Conservation (phyloP, 208 protist species). For the Willaertia magna region DNA sequence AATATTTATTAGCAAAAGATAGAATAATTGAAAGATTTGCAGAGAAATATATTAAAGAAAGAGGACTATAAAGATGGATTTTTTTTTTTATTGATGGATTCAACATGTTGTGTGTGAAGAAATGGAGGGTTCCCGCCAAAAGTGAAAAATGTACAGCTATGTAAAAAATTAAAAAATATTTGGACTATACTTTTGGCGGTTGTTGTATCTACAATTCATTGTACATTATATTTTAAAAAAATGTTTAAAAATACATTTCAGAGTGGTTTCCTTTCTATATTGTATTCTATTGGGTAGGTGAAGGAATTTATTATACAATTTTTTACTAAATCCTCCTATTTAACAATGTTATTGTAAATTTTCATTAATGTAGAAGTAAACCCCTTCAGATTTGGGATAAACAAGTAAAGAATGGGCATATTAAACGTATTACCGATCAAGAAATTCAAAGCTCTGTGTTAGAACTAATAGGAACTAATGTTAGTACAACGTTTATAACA, state of each 20-base stretch:
- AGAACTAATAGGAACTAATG: slow-evolving; percentile 95
- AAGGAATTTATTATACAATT: not conserved
- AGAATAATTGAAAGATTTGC: not conserved
- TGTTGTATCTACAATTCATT: no score
- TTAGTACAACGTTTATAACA: slow-evolving; percentile 88
- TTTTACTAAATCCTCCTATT: not conserved
- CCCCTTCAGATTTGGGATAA: slow-evolving; percentile 97
- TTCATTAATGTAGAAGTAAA: slow-evolving; percentile 49
- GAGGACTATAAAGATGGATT: not conserved
- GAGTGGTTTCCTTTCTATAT: slow-evolving; percentile 93
- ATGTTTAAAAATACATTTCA: slow-evolving; percentile 99
- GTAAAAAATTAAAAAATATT: no score
- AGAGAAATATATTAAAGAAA: not conserved
- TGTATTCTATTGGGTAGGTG: slow-evolving; percentile 87
- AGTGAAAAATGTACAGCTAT: no score
- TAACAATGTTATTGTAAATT: no score
- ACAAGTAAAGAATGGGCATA: slow-evolving; percentile 89
- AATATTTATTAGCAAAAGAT: not conserved
- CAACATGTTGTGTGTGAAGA: no score
- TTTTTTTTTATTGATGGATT: no score
- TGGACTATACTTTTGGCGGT: no score
- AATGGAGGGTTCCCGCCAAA: no score
- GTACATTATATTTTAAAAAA: no score
- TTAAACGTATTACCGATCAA: slow-evolving; percentile 97
- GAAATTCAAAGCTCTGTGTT: slow-evolving; percentile 97